Evolutionary conservation across 768 basidiomycete species (phyloP).

Genomic region (Floccularia luteovirens): DNA sequence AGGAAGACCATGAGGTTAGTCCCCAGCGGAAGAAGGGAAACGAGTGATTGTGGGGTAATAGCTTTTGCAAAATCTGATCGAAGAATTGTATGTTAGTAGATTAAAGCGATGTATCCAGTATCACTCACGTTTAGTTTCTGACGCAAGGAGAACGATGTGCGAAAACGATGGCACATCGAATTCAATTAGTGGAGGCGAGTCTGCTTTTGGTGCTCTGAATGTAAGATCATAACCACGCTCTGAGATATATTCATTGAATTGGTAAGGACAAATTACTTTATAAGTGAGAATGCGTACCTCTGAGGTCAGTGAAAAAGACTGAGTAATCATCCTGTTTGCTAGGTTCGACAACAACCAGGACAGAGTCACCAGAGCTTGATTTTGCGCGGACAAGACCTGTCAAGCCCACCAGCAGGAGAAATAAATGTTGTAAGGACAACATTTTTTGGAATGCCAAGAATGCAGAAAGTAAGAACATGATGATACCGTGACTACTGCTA

Average conservation of each 20-base stretch:
- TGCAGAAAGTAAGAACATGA: not conserved
- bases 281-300: slow-evolving; percentile 37
- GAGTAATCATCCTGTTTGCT: slow-evolving; percentile 67
- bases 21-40: slow-evolving; percentile 56
- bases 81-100: slow-evolving; percentile 3
- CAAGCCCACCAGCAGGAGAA: slow-evolving; percentile 23
- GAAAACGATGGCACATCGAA: slow-evolving; percentile 72
- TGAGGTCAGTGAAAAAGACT: slow-evolving; percentile 73
- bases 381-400: slow-evolving; percentile 35
- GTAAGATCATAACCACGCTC: slow-evolving; percentile 82
- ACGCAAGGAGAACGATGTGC: slow-evolving; percentile 83
- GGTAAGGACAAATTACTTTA: too few relatives aligned
- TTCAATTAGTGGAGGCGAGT: slow-evolving; percentile 54
- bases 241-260: slow-evolving; percentile 18
- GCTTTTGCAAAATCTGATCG: slow-evolving; percentile 59
- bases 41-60: slow-evolving; percentile 75
- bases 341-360: slow-evolving; percentile 81
- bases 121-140: slow-evolving; percentile 54
- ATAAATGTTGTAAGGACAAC: slow-evolving; percentile 27
- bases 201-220: slow-evolving; percentile 78
- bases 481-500: not conserved
- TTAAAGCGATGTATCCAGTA: not conserved
- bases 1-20: slow-evolving; percentile 84
- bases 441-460: slow-evolving; percentile 12
- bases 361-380: slow-evolving; percentile 77